Evolutionary conservation across 495 filamentous ascomycete genomes (phyloP), one percentile per base, ranked within the genome.

Genomic region (Tricharina praecox): DNA sequence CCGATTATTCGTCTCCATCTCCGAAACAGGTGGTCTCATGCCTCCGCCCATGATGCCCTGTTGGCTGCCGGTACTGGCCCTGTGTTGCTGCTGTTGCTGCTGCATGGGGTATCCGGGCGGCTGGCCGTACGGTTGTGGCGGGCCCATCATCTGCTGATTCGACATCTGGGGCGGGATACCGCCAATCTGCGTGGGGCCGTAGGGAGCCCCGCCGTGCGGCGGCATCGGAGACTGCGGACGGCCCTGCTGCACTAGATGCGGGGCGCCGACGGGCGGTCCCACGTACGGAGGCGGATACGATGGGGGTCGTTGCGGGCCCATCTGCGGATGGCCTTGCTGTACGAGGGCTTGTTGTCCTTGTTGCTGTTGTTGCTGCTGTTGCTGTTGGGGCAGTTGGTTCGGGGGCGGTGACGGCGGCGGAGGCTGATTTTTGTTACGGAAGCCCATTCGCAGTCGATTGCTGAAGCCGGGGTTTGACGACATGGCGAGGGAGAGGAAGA

Each of bases 1-100:
- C 54, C 83, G 70, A 56, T 81, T 83, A 46, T 76, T 80, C 23
- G 82, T 85, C 55, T 94, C 86, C 20, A 94, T 81, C 63, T 95
- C 92, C 28, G 79, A 81, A 45, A 75, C 74, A 2, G 39, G 34
- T 21, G 53, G 50, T 21, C 57, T 50, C n/a, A n/a, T n/a, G 16
- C 49, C 44, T 8, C 11, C 36, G 18, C 5, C 35, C 33, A 58
- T 47, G 21, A 46, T 53, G 11, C 46, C 49, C n/a, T 53, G 53
- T 45, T 45, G 37, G 10, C 35, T 24, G 33, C 49, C 20, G 48
- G 59, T 47, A 16, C 50, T 58, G 24, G 53, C 54, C 42, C 56
- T 48, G 25, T 60, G 57, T n/a, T n/a, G n/a, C n/a, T n/a, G n/a
- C n/a, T n/a, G n/a, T 26, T 37, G 43, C 50, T 47, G 45, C 35